These are phyloP conservation scores for Wakefieldia striispora DNA, from an alignment of 768 basidiomycete genomes.

Conservation along the genomic window DNA sequence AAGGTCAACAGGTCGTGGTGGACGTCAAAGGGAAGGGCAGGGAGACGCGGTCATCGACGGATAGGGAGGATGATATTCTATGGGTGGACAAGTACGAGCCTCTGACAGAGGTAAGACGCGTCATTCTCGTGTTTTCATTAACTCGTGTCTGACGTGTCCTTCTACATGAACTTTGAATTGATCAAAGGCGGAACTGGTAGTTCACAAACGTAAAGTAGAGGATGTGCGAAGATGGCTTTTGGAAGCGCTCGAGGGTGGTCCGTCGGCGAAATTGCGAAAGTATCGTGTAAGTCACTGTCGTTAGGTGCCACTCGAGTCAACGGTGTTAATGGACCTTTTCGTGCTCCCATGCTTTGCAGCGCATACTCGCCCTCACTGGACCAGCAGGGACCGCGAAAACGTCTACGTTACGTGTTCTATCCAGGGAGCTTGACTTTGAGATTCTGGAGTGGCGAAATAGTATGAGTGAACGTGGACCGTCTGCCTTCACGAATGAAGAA, in stretches of 20 bases:
- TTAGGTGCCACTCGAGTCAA: background rate
- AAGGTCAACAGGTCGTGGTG: background rate
- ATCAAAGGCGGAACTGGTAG: conserved; percentile 65
- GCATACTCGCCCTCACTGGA: conserved; percentile 82
- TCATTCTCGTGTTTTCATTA: background rate
- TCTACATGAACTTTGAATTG: background rate
- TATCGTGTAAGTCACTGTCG: conserved; percentile 59
- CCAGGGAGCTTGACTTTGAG: conserved; percentile 72
- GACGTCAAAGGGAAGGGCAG: conserved; percentile 28
- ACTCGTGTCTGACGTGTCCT: background rate
- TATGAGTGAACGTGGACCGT: conserved; percentile 46
- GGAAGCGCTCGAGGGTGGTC: conserved; percentile 70
- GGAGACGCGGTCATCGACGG: background rate
- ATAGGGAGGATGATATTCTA: conserved; percentile 37
- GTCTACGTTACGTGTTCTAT: conserved; percentile 72
- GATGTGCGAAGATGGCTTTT: conserved; percentile 72
- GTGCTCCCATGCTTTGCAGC: conserved; percentile 39
- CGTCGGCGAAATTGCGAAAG: conserved; percentile 59
- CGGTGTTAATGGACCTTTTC: background rate
- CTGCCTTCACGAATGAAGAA: conserved; percentile 19
- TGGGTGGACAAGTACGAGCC: conserved; percentile 71
- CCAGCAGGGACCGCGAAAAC: conserved; percentile 93
- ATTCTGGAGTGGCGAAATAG: conserved; percentile 84
- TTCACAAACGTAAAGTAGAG: conserved; percentile 77
- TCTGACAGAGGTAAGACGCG: conserved; percentile 47